Percentiles rank a stretch among this genome's conserved stretches.
These are phyloP conservation scores for Cercophora scortea DNA, from an alignment of 495 filamentous ascomycete species.

Conservation along the genomic window DNA sequence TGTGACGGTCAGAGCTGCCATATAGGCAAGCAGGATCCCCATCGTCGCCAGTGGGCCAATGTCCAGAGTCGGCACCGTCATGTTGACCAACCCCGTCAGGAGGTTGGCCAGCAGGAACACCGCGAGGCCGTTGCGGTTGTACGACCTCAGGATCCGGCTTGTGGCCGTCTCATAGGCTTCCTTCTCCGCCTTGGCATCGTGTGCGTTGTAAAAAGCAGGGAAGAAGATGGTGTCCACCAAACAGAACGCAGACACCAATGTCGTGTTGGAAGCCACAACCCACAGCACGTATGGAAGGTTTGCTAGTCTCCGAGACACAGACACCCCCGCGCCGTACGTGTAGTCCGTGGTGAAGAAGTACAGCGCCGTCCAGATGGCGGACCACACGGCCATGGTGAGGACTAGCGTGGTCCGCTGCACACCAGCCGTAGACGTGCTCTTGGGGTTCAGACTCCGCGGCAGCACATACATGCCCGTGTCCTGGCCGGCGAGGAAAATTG, in stretches of 20 bases:
- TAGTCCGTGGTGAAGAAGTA: constrained; percentile 61
- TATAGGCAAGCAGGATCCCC: constrained; percentile 67
- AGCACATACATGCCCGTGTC: constrained; percentile 72
- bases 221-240: constrained; percentile 70
- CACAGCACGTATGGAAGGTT: constrained; percentile 93
- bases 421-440: constrained; percentile 22
- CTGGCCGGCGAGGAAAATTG: constrained; percentile 89
- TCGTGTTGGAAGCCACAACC: constrained; percentile 80
- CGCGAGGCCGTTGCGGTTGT: constrained; percentile 80
- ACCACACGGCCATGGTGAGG: constrained; percentile 50
- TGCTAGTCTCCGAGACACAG: constrained; percentile 79
- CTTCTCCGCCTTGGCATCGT: constrained; percentile 41
- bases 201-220: constrained; percentile 55
- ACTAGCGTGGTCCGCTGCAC: constrained; percentile 47
- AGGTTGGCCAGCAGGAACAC: constrained; percentile 87
- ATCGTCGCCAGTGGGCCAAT: constrained; percentile 55
- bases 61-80: constrained; percentile 74
- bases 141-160: constrained; percentile 68
- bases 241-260: constrained; percentile 70
- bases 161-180: constrained; percentile 58
- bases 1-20: constrained; percentile 51
- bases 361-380: constrained; percentile 55
- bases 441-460: constrained; percentile 44
- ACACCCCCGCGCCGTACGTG: constrained; percentile 58
- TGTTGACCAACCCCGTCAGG: constrained; percentile 79